A percentile compares a stretch with the other conserved stretches of the same genome.
These are phyloP conservation scores for Nakazawaea populi DNA, from an alignment of 805 yeast species.

Conservation along the genomic window DNA sequence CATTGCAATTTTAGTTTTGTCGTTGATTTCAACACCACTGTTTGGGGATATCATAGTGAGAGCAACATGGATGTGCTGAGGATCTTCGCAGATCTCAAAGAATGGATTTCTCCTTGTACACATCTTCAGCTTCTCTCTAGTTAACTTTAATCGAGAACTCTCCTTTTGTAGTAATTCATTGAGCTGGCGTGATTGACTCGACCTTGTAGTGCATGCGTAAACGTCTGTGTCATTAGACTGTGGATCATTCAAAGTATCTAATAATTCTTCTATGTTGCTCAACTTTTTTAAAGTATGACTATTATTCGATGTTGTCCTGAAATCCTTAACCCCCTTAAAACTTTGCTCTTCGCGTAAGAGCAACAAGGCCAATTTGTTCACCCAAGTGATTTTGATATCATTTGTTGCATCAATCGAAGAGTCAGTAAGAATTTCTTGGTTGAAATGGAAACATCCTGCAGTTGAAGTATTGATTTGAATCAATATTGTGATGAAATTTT, in stretches of 20 bases:
- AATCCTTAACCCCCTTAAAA: background rate
- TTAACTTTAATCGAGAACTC: background rate
- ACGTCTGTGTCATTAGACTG: background rate
- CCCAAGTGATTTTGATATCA: conserved; percentile 12
- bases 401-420: background rate
- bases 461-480: background rate
- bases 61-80: conserved; percentile 26
- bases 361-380: conserved; percentile 22
- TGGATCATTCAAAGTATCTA: background rate
- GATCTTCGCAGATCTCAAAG: conserved; percentile 43
- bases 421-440: background rate
- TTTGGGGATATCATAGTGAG: conserved; percentile 20
- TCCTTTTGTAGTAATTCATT: background rate
- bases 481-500: background rate
- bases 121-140: conserved; percentile 22
- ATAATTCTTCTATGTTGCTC: background rate
- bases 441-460: background rate
- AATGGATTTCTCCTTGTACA: conserved; percentile 44
- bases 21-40: conserved; percentile 21
- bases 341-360: conserved; percentile 15
- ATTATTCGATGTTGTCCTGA: no score
- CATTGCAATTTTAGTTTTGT: conserved; percentile 8
- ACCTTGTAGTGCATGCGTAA: background rate
- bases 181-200: background rate
- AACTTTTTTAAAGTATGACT: no score